phyloP scores from a whole-genome alignment of 1,284 basidiomycete genomes.

The Cryptococcus sp. region DNA sequence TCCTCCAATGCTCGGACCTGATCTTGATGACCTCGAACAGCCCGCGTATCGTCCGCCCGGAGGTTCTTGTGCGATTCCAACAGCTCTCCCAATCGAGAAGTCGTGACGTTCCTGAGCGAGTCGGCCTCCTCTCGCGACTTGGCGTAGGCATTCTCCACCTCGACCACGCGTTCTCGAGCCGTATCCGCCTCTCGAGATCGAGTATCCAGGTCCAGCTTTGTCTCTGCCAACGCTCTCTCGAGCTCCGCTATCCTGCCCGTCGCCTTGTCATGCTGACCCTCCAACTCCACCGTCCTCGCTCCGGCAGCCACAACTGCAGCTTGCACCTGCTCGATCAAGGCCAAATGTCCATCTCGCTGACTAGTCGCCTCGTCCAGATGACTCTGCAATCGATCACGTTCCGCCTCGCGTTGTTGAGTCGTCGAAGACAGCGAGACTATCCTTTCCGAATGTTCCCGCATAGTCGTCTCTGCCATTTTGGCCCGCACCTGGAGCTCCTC shows the following conservation, averaged over 20 bases:
- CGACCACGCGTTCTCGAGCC: constrained; percentile 59
- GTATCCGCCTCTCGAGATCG: constrained; percentile 65
- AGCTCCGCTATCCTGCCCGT: constrained; percentile 62
- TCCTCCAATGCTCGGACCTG: constrained; percentile 72
- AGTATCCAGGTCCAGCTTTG: constrained; percentile 70
- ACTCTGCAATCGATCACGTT: constrained; percentile 59
- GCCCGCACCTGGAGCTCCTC: constrained; percentile 66
- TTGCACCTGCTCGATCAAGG: constrained; percentile 78
- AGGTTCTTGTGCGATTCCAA: constrained; percentile 76
- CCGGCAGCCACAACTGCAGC: constrained; percentile 69
- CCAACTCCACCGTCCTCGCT: constrained; percentile 63
- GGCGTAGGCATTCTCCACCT: constrained; percentile 78
- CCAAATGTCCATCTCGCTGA: constrained; percentile 74
- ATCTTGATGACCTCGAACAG: constrained; percentile 66
- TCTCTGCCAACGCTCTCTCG: constrained; percentile 68
- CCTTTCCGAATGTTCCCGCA: constrained; percentile 74
- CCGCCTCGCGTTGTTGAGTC: constrained; percentile 71
- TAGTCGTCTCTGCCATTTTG: constrained; percentile 57
- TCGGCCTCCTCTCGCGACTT: constrained; percentile 87
- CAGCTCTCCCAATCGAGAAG: constrained; percentile 73
- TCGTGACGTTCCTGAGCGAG: constrained; percentile 73
- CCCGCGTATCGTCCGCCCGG: constrained; percentile 69
- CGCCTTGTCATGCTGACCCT: constrained; percentile 64
- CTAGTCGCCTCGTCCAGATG: constrained; percentile 66
- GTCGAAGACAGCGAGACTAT: constrained; percentile 69